phyloP scores from a whole-genome alignment of 2,329 filamentous ascomycete genomes.

The Beauveria medogensis region DNA sequence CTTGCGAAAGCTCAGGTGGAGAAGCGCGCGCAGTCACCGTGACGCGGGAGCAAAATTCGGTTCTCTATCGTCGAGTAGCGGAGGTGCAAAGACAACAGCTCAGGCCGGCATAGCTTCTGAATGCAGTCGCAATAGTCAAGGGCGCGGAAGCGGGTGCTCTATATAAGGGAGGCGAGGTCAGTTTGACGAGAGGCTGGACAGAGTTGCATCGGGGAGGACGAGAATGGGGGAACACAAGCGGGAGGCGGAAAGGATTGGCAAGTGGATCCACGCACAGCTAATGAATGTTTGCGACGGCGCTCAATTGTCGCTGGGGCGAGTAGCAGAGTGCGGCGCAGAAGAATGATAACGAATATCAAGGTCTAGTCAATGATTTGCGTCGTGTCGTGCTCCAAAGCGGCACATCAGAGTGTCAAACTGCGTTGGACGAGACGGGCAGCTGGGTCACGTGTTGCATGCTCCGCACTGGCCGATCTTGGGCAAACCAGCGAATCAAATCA shows the following conservation, averaged over 20 bases:
- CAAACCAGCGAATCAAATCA: background rate
- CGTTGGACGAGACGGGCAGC: conserved; percentile 6
- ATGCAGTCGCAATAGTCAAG: background rate
- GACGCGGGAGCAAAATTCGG: background rate
- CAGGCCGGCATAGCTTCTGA: conserved; percentile 5
- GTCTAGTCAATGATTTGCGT: conserved; percentile 11
- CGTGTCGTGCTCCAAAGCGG: conserved; percentile 4
- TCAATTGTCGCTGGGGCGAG: conserved; percentile 4
- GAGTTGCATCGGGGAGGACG: conserved; percentile 1
- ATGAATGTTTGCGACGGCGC: background rate
- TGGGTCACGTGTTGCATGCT: conserved; percentile 14
- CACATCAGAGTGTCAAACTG: conserved; percentile 5
- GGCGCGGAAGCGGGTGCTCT: background rate
- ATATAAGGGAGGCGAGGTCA: background rate
- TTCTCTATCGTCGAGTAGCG: background rate
- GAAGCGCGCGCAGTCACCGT: background rate
- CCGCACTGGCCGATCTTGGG: conserved; percentile 6
- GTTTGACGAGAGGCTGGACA: conserved; percentile 6
- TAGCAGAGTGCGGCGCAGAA: conserved; percentile 1
- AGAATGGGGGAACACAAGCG: background rate
- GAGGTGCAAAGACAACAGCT: background rate
- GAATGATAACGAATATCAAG: conserved; percentile 10
- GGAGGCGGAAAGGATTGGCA: conserved; percentile 3
- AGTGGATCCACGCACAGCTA: conserved; percentile 4
- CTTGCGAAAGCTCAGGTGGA: conserved; percentile 6